Base-by-base conservation (phyloP, 352 stramenopile species). In the Pythium monospermum region DNA sequence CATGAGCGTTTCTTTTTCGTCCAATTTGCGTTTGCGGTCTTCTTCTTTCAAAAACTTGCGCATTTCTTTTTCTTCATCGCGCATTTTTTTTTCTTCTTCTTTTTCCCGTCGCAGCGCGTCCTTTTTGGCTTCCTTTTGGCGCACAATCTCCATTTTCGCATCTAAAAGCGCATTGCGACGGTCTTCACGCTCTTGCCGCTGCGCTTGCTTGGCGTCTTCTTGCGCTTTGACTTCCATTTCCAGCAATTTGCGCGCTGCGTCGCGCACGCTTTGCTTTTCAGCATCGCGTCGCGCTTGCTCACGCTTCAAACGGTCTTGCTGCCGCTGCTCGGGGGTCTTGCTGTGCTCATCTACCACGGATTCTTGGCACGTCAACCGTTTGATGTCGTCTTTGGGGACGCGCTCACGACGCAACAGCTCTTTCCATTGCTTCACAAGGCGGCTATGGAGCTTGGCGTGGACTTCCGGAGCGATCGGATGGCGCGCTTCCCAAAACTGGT, bases 401-500 rank as follows among this genome's bases (percentile, higher is more conserved):
- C 48, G 49, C 39, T 69, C 42, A 21, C 36, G 42, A 30, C 71
- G 73, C 0, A 87, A 41, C 1, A 56, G 22, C 28, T 87, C 66
- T 38, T 75, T 87, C 23, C 79, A 45, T 61, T 91, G 75, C 18
- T 71, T 72, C 54, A 73, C 63, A 19, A 91, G 30, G 21, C 75
- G 69, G 10, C 64, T 60, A 3, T 77, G 77, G 39, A 87, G 50
- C 32, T 87, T 88, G 2, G 69, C 49, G 52, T 89, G 76, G 3
- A 76, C 64, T 13, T 87, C 71, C 8, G 71, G 61, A 23, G 69
- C 73, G 12, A 89, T 72, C 6, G 73, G 57, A 57, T 93, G 76
- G 3, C 80, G 73, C 45, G 89, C 73, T 61, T 93, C 80, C 83
- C 80, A 93, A n/a, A 93, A 89, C 33, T 87, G 76, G 57, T 93